Evolutionary conservation across 306 rosid genomes (phyloP).

Genomic region (Pterocarpus macrocarpus): DNA sequence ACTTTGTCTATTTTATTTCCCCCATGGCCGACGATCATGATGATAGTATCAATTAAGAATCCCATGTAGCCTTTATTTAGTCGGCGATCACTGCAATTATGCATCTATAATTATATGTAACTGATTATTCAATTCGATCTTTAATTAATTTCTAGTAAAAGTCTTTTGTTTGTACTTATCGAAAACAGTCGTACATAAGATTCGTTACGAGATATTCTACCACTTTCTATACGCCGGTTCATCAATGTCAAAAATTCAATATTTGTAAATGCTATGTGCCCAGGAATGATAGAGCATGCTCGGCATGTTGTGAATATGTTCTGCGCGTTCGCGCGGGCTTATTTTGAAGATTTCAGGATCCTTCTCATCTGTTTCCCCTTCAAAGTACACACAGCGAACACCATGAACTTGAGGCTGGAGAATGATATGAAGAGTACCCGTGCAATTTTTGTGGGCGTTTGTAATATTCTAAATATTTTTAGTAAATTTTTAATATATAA

Average conservation of each 20-base stretch:
- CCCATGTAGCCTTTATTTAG: conserved; percentile 44
- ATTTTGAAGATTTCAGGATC: neutral
- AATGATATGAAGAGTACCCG: neutral
- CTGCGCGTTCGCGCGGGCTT: neutral
- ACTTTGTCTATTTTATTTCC: conserved; percentile 52
- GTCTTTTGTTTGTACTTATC: conserved; percentile 53
- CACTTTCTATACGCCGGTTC: neutral
- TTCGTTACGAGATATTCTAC: conserved; percentile 25
- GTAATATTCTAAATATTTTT: neutral
- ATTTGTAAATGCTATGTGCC: too few relatives aligned
- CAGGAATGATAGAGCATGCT: too few relatives aligned
- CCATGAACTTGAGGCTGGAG: neutral
- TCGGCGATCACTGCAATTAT: conserved; percentile 44
- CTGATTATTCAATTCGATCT: conserved; percentile 18
- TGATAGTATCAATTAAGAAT: conserved; percentile 53
- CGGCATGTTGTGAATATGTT: neutral
- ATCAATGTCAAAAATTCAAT: neutral
- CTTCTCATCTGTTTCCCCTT: too few relatives aligned
- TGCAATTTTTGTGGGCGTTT: neutral
- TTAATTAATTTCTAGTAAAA: conserved; percentile 4
- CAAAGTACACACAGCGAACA: neutral
- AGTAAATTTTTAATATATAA: neutral
- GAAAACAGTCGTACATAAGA: conserved; percentile 47
- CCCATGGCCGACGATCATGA: conserved; percentile 57
- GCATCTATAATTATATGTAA: neutral